Evolutionary conservation across 805 yeast species (phyloP), one percentile per base, ranked within the genome.

Genomic region (Ogataea ramenticola): DNA sequence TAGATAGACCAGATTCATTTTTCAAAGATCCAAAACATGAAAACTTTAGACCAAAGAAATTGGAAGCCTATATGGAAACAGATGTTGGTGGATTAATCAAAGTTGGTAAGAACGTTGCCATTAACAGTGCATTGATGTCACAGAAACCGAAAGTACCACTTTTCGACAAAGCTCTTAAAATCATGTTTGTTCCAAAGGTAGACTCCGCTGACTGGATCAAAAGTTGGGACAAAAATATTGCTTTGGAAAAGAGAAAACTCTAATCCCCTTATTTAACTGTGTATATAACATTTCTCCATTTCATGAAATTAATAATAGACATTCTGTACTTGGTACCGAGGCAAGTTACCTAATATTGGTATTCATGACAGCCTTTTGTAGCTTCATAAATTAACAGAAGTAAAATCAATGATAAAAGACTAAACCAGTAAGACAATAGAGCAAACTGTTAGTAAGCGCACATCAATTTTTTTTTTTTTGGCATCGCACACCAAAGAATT

Each of bases 11-110:
- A 3, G 74, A 74, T 8, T 75, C 75, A 36, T 87, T 86, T 82
- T 82, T 81, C 55, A 74, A 71, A 37, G 77, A 73, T 36, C 80
- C 82, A 6, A 76, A 73, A 49, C 88, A 83, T 51, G 51, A 51
- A 24, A 75, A 80, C 47, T 87, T 88, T 58, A 65, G 70, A 0
- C 61, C 74, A 4, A 77, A 74, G 49, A 75, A 74, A 43, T 64
- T 89, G 22, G 82, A 85, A 42, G 82, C 83, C 6, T 91, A 72
- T 61, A 80, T 86, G 80, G 97, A 87, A 60, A 87, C 96, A 0
- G 71, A 66, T 29, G 56, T 79, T 2, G 96, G 96, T 41, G 97
- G 97, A 0, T 70, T 91, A 47, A 81, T 88, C 38, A 88, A 87
- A 62, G 78, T 84, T 4, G 96, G 96, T 24, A 86, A 82, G 60